These are phyloP conservation scores for Taphrina communis DNA, from an alignment of 1,139 yeast genomes.

Conservation along the genomic window DNA sequence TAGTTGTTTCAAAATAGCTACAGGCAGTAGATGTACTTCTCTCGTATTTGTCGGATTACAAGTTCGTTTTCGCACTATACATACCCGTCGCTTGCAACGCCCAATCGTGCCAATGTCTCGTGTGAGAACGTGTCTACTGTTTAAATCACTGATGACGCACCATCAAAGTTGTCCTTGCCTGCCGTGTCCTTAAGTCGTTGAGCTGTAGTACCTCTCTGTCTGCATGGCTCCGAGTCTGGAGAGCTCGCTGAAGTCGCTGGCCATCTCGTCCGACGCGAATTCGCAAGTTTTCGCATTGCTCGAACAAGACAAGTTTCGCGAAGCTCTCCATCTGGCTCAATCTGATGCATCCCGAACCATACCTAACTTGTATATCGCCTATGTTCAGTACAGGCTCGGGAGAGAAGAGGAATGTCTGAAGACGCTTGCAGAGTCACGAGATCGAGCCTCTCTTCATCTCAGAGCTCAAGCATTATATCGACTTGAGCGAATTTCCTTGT, in stretches of 20 bases:
- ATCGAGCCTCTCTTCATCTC: constrained; percentile 22
- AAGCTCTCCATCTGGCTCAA: constrained; percentile 10
- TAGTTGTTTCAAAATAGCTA: no score
- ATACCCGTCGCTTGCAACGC: no score
- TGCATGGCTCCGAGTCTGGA: constrained; percentile 23
- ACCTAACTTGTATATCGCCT: constrained; percentile 22
- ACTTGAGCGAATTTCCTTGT: constrained; percentile 7
- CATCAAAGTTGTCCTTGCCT: background rate
- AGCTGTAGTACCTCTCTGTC: background rate
- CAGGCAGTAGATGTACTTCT: no score
- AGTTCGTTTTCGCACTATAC: no score
- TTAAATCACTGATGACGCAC: no score
- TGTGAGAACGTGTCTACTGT: no score
- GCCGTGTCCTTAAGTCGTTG: background rate
- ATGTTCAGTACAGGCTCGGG: constrained; percentile 33
- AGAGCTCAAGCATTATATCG: constrained; percentile 34
- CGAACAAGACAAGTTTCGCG: constrained; percentile 20
- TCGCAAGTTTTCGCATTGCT: constrained; percentile 14
- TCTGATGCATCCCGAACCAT: background rate
- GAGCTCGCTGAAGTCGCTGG: constrained; percentile 11
- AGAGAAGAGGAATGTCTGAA: constrained; percentile 23
- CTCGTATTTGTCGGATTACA: no score
- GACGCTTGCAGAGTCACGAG: constrained; percentile 8
- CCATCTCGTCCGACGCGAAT: constrained; percentile 1
- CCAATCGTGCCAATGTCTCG: no score